Base-by-base conservation (phyloP, 2,329 filamentous ascomycete genomes). In the Fusarium haematococcum region DNA sequence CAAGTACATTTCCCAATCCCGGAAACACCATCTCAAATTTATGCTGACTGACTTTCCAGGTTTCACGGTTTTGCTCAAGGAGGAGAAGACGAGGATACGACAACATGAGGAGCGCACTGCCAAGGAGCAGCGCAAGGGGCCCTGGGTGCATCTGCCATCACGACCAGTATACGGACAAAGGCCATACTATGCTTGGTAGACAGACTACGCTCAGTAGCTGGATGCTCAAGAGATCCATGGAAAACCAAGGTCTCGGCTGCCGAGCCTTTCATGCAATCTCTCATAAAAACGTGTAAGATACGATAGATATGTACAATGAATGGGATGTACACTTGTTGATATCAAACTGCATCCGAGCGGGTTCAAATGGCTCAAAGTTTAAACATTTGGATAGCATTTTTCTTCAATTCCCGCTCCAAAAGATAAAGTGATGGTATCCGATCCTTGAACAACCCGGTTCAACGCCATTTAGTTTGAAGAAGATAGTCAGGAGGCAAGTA, bases 141-240 rank as follows among this genome's bases (percentile, higher is more conserved):
- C 96, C 18, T 98, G 96, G 96, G 90, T 93, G 14, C 94, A 95
- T 78, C 86, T 98, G 63, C 96, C 96, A 9, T 94, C 98, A 83
- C 91, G 95, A 71, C 94, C 93, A 8, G 88, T 99, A 65, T 92
- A 92, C 71, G 92, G 92, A 39, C 95, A 98, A 86, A 90, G 94
- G 77, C 96, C 95, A 80, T 97, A 97, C 83, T 97, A 97, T 84
- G 91, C 93, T 70, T 99, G 96, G 96, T 98, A 92, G 77, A 79
- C 23, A 45, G 54, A 45, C 41, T 67, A 7, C 67, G 6, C 57
- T 63, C 30, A 33, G 54, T 65, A 20, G 23, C 27, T 52, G 65
- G 61, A 39, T 35, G 27, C 16, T 37, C 9, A 64, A 71, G 59
- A 62, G 65, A 41, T 27, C 23, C 43, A 48, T 32, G 45, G 52